Evolutionary conservation across 192 early-diverging fungal species (phyloP).

Genomic region (Coemansia aciculifera): DNA sequence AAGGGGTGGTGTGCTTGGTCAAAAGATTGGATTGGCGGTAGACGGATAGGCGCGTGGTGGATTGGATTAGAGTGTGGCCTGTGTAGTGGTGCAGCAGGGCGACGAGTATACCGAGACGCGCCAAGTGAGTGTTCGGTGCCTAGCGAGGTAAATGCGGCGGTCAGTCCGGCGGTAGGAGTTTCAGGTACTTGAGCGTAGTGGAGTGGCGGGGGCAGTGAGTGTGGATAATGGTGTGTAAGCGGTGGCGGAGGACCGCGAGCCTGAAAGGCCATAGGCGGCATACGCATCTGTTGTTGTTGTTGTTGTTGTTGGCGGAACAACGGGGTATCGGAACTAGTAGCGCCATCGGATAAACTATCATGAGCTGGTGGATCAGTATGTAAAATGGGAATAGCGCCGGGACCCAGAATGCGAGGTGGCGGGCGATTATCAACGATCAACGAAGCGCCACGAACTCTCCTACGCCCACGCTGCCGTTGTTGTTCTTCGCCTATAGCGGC

Average conservation of each 20-base stretch:
- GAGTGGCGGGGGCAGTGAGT: neutral
- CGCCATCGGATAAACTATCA: conserved; percentile 8
- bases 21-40: conserved; percentile 50
- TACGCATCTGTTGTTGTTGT: neutral
- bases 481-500: neutral
- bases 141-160: conserved; percentile 34
- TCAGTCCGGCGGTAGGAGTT: conserved; percentile 40
- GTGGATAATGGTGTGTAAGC: neutral
- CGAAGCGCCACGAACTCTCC: neutral
- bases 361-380: conserved; percentile 28
- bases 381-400: conserved; percentile 47
- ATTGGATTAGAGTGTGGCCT: conserved; percentile 4
- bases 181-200: conserved; percentile 17
- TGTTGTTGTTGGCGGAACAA: conserved; percentile 9
- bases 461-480: neutral
- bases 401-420: conserved; percentile 31
- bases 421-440: neutral
- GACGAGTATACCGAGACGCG: neutral
- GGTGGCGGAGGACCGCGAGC: neutral
- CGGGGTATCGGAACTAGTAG: conserved; percentile 34
- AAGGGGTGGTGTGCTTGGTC: conserved; percentile 14
- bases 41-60: conserved; percentile 13
- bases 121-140: conserved; percentile 14
- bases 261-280: conserved; percentile 3
- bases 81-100: neutral